Evolutionary conservation across 1,139 yeast species (phyloP), one percentile per base, ranked within the genome.

Genomic region (Ogataea hybrid): DNA sequence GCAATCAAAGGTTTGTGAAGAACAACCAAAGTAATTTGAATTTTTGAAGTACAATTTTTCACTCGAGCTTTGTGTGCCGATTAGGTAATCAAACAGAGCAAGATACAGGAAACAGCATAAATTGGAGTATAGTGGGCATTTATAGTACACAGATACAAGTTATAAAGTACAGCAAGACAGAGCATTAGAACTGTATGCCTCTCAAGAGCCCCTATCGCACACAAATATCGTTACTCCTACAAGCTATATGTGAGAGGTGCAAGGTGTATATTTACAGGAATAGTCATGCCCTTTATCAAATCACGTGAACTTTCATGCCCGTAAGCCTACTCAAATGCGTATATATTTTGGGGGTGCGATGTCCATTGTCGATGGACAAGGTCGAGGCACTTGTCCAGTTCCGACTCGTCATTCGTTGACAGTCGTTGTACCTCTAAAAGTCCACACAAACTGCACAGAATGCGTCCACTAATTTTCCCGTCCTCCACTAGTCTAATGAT

Each of bases 361-460:
- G 17, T n/a, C 61, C 61, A 57, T 30, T 51, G 44, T 9, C 36
- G 8, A 21, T 42, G 39, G n/a, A 49, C 41, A n/a, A 41, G n/a
- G 9, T 37, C 28, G 23, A 51, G 30, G 35, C 47, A 42, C 2
- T 21, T 21, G 18, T 41, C 42, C 10, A 34, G 31, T 4, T 16
- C 30, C 25, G 21, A 9, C 3, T 25, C 21, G 5, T 25, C 15
- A 8, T 25, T 20, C 5, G 25, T n/a, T 18, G 9, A n/a, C 4
- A 33, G 28, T 3, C 50, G 6, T 10, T 39, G 28, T 3, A 62
- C 33, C 38, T 64, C 69, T 31, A 58, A 53, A n/a, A 43, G 37
- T 1, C 55, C 63, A 47, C 67, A 64, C 28, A 62, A 38, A 10
- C 59, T 54, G 42, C 65, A 61, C 3, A 61, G 43, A 6, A 59